These are phyloP conservation scores for Sisymbrium irio DNA, from an alignment of 345 rosid species.

Conservation along the genomic window DNA sequence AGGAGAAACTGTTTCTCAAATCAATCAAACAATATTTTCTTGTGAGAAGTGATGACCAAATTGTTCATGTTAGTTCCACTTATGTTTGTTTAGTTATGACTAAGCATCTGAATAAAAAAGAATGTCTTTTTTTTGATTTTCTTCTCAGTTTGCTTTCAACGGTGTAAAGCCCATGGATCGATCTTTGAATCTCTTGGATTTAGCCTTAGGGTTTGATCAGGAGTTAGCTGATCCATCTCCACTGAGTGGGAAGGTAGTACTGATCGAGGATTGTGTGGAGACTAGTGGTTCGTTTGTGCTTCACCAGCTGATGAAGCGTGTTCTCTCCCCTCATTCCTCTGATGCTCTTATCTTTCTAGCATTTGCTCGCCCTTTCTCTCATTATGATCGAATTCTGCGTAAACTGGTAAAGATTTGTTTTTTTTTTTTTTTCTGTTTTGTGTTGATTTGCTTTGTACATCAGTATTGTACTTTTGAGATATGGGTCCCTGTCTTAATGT, in stretches of 20 bases:
- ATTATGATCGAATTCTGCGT: conserved; percentile 80
- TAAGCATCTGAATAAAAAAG: background rate
- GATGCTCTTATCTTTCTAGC: conserved; percentile 61
- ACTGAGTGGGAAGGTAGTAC: conserved; percentile 48
- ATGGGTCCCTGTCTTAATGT: background rate
- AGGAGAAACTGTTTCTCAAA: background rate
- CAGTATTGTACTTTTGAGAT: too few relatives aligned
- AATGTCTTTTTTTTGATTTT: background rate
- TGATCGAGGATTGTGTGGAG: conserved; percentile 80
- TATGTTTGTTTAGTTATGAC: background rate
- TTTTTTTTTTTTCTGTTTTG: background rate
- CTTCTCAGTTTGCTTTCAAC: conserved; percentile 3
- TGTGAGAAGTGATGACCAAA: too few relatives aligned
- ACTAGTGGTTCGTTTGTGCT: conserved; percentile 75
- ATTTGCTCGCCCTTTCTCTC: conserved; percentile 78
- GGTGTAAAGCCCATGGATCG: conserved; percentile 39
- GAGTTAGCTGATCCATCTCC: conserved; percentile 38
- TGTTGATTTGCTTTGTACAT: background rate
- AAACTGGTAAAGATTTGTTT: conserved; percentile 46
- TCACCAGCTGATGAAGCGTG: conserved; percentile 78
- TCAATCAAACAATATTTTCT: too few relatives aligned
- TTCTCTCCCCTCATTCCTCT: conserved; percentile 50
- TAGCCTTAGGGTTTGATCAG: conserved; percentile 62
- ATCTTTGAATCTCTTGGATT: conserved; percentile 55
- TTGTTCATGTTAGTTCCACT: background rate